Base-by-base conservation (phyloP, 106 monocot genomes). In the Acorus calamus region DNA sequence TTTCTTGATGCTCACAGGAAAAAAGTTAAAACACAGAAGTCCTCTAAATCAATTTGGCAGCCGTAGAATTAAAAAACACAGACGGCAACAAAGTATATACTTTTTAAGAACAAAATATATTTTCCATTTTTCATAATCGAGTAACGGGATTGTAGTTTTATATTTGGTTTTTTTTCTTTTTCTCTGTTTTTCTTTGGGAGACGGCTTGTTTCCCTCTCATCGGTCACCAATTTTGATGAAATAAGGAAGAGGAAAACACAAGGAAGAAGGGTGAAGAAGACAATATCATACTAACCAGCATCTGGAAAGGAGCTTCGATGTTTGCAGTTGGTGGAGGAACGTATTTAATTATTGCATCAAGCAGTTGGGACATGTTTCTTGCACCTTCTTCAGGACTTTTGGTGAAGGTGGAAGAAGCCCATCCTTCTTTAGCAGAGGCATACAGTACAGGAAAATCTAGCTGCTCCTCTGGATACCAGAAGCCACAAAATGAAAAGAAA, bases 401-500 rank as follows among this genome's bases (percentile, higher is more conserved):
- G 3, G 98, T 98, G 70, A 81, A 98, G 54, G 73, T 75, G 49
- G 64, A 66, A 50, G 98, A 98, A 75, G 98, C 98, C 98, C 98
- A 98, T 56, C 98, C 98, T 81, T 98, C 98, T 69, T 92, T 98
- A 3, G 98, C 98, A 62, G 98, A 98, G 53, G 98, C 98, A 81
- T 98, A 98, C 60, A 98, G 88, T 78, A 98, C 98, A 3, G 98
- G 98, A 70, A 98, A 98, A 71, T 98, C 91, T 50, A 98, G 81
- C 62, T 98, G 98, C 66, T 98, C 91, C 78, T 98, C 98, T 92
- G 87, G 41, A 28, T 28, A 28, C 28, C 28, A 28, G 28, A 28
- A 28, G 28, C 28, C 28, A 28, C 44, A 48, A 72, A 73, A 71
- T 52, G 44, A 70, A 80, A 63, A 11, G 48, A 9, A 70, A 59